These are phyloP conservation scores for Schoenoplectus triqueter DNA, from an alignment of 202 grass and related monocot species.

Conservation along the genomic window DNA sequence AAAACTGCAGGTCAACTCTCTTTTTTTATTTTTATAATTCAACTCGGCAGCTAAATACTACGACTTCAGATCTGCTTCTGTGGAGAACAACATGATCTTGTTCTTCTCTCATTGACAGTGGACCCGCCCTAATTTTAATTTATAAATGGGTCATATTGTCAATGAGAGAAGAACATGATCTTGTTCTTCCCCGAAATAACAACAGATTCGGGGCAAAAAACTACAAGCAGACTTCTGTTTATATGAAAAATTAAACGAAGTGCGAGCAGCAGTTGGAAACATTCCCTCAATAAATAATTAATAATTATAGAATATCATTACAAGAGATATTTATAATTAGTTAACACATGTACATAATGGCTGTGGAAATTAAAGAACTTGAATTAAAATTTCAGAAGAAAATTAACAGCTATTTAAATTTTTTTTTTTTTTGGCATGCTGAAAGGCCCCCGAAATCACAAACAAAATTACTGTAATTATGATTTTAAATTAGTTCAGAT, in stretches of 20 bases:
- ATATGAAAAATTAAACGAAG: not conserved
- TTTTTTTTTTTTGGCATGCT: not conserved
- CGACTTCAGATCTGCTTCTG: too few relatives aligned
- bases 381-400: constrained; percentile 18
- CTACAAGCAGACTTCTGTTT: not conserved
- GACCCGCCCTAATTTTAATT: too few relatives aligned
- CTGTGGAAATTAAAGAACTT: constrained; percentile 13
- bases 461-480: constrained; percentile 24
- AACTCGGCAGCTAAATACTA: too few relatives aligned
- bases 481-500: constrained; percentile 13
- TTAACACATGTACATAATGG: constrained; percentile 18
- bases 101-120: too few relatives aligned
- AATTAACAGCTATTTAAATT: not conserved
- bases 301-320: not conserved
- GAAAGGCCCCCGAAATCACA: constrained; percentile 1
- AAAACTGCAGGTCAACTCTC: too few relatives aligned
- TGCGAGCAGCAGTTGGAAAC: not conserved
- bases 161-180: too few relatives aligned
- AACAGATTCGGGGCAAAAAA: not conserved
- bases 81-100: too few relatives aligned
- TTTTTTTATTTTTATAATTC: too few relatives aligned
- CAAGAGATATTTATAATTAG: constrained; percentile 12
- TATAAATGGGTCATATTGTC: too few relatives aligned
- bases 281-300: not conserved
- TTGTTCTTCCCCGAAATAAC: too few relatives aligned